These are phyloP conservation scores for Mortierella sp. DNA, from an alignment of 371 early-diverging fungal species.

Conservation along the genomic window DNA sequence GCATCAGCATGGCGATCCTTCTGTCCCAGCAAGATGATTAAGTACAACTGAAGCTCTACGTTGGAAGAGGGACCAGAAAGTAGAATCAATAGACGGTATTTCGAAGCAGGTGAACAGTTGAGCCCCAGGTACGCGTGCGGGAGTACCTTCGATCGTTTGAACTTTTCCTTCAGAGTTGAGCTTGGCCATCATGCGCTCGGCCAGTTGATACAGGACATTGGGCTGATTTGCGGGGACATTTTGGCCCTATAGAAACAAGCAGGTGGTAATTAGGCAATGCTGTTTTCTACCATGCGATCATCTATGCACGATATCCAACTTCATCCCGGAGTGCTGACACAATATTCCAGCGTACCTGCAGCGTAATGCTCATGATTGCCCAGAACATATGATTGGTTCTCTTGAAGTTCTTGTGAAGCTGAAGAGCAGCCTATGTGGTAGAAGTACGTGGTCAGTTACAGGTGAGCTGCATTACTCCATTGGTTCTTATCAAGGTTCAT, in stretches of 20 bases:
- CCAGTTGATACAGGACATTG: conserved; percentile 73
- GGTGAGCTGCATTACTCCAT: too few relatives aligned
- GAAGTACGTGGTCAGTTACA: too few relatives aligned
- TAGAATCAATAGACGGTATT: not conserved
- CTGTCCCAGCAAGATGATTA: conserved; percentile 74
- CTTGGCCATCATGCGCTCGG: conserved; percentile 90
- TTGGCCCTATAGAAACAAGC: conserved; percentile 36
- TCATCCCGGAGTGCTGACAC: too few relatives aligned
- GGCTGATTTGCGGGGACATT: conserved; percentile 49
- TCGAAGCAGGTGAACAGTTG: not conserved
- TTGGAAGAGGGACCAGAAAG: not conserved
- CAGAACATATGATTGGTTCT: conserved; percentile 87
- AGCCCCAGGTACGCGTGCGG: too few relatives aligned
- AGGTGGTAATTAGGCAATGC: not conserved
- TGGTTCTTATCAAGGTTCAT: not conserved
- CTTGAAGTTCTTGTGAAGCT: conserved; percentile 84
- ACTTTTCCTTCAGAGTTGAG: conserved; percentile 76
- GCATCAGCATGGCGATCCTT: conserved; percentile 69
- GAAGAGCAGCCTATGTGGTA: conserved; percentile 73
- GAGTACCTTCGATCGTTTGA: conserved; percentile 66
- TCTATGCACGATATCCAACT: not conserved
- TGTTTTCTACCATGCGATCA: not conserved
- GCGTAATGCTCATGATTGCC: conserved; percentile 82
- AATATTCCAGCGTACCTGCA: conserved; percentile 77
- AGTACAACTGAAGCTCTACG: conserved; percentile 74